phyloP scores from a whole-genome alignment of 202 grass and related monocot genomes.

The Miscanthus sacchariflorus region DNA sequence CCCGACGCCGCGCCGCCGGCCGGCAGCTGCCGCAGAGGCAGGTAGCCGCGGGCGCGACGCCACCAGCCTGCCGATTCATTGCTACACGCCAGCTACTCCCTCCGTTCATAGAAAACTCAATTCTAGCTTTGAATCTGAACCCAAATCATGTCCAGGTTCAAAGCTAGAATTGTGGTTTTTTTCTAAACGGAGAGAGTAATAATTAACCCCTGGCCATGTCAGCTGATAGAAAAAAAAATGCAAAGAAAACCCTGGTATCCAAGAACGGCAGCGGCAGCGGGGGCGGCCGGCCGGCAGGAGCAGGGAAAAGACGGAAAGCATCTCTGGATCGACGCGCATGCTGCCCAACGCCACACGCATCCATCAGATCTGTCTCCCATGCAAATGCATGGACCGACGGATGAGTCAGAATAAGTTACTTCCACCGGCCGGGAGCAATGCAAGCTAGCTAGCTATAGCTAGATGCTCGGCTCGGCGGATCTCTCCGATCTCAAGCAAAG shows the following conservation, averaged over 20 bases:
- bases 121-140: no score
- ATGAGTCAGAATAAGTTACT: constrained; percentile 33
- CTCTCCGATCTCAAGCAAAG: background rate
- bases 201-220: background rate
- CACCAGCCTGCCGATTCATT: background rate
- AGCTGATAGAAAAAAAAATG: no score
- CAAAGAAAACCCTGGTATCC: background rate
- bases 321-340: constrained; percentile 14
- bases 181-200: background rate
- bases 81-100: no score
- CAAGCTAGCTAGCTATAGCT: constrained; percentile 26
- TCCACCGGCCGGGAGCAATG: background rate
- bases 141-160: no score
- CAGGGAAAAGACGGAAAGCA: background rate
- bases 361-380: constrained; percentile 49
- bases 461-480: constrained; percentile 37
- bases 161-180: no score
- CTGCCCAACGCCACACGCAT: constrained; percentile 34
- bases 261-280: constrained; percentile 11
- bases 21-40: constrained; percentile 8
- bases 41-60: background rate
- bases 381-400: constrained; percentile 19
- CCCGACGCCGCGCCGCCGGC: background rate
- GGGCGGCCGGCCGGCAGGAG: background rate
- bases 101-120: no score